Evolutionary conservation across 495 filamentous ascomycete species (phyloP).

Genomic region (Penicillium herquei): DNA sequence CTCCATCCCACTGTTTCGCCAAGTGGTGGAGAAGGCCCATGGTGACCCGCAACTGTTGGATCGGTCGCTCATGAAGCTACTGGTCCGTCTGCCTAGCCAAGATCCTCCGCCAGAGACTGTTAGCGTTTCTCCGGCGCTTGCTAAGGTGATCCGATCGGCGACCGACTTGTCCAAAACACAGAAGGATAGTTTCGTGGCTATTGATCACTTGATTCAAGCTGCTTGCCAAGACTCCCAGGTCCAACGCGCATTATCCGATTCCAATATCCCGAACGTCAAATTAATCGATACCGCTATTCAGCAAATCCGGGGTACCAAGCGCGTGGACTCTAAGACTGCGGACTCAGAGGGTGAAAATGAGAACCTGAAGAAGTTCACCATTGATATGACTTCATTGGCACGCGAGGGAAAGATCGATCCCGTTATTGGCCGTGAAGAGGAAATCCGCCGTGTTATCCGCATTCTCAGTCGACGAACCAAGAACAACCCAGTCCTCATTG

Average conservation of each 20-base stretch:
- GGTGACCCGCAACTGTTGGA: constrained; percentile 89
- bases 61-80: constrained; percentile 80
- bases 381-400: constrained; percentile 93
- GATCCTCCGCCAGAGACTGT: constrained; percentile 89
- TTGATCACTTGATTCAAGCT: constrained; percentile 88
- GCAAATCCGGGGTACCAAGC: constrained; percentile 83
- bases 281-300: constrained; percentile 83
- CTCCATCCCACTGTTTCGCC: constrained; percentile 76
- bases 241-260: constrained; percentile 70
- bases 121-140: constrained; percentile 74
- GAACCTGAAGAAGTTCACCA: constrained; percentile 94
- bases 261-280: constrained; percentile 89
- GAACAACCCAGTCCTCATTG: constrained; percentile 96
- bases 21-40: constrained; percentile 90
- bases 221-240: constrained; percentile 76
- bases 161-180: constrained; percentile 93
- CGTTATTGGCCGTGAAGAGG: constrained; percentile 95
- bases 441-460: constrained; percentile 89
- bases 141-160: constrained; percentile 76
- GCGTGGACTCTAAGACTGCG: constrained; percentile 93
- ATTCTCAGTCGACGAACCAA: constrained; percentile 94
- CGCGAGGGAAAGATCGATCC: constrained; percentile 97
- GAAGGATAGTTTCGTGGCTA: constrained; percentile 89
- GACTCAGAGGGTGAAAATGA: constrained; percentile 88
- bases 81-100: constrained; percentile 90